A percentile compares a stretch with the other conserved stretches of the same genome.
Conservation (phyloP, 768 basidiomycete genomes). For the Leccinum broughii region DNA sequence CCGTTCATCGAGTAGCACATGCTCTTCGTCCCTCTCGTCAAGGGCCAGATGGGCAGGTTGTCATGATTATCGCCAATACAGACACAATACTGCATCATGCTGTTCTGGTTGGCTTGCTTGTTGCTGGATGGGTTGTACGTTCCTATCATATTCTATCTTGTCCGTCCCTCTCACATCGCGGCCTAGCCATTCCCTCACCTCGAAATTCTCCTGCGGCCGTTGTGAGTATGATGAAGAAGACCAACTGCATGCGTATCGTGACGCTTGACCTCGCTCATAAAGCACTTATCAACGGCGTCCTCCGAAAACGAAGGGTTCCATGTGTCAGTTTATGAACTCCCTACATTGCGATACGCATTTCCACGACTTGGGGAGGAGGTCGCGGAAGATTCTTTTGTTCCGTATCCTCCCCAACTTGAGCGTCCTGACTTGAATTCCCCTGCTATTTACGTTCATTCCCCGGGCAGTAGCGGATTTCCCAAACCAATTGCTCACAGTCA, state of each 20-base stretch:
- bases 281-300: constrained; percentile 15
- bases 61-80: constrained; percentile 26
- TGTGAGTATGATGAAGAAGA: constrained; percentile 24
- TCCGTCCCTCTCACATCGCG: constrained; percentile 18
- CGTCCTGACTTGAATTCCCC: constrained; percentile 35
- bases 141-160: neutral
- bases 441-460: constrained; percentile 47
- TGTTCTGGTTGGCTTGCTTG: constrained; percentile 35
- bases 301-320: neutral
- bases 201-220: constrained; percentile 46
- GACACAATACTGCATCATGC: constrained; percentile 39
- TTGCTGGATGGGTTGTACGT: constrained; percentile 39
- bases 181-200: constrained; percentile 38
- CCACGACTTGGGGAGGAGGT: constrained; percentile 41
- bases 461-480: constrained; percentile 50
- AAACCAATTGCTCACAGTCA: constrained; percentile 44
- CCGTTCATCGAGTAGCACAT: constrained; percentile 39
- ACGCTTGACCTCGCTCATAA: constrained; percentile 20
- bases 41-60: constrained; percentile 21
- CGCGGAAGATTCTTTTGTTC: constrained; percentile 14
- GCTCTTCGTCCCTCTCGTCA: constrained; percentile 36
- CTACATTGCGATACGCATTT: constrained; percentile 32
- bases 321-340: constrained; percentile 20
- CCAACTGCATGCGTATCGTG: constrained; percentile 21
- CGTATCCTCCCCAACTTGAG: constrained; percentile 14